Evolutionary conservation across 2,329 filamentous ascomycete species (phyloP).

Genomic region (Fusarium circinatum): DNA sequence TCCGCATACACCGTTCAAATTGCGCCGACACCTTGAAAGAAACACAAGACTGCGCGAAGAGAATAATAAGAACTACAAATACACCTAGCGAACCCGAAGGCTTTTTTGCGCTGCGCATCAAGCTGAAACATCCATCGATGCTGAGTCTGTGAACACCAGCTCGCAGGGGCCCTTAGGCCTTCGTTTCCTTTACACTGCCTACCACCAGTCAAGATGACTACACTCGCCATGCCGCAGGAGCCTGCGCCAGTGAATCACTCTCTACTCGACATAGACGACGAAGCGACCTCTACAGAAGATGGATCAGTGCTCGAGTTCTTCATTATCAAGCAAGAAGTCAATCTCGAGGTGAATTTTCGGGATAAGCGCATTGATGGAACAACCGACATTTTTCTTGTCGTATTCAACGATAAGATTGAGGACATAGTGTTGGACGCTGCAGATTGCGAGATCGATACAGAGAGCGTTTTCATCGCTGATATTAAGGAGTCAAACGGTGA

Average conservation of each 20-base stretch:
- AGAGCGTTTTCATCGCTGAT: slow-evolving; percentile 62
- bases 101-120: not conserved
- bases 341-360: slow-evolving; percentile 88
- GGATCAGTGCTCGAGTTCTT: slow-evolving; percentile 55
- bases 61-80: slow-evolving; percentile 8
- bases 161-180: slow-evolving; percentile 42
- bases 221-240: slow-evolving; percentile 35
- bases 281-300: slow-evolving; percentile 49
- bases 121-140: slow-evolving; percentile 34
- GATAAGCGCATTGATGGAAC: slow-evolving; percentile 79
- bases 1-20: slow-evolving; percentile 25
- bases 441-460: slow-evolving; percentile 67
- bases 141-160: slow-evolving; percentile 32
- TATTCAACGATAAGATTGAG: slow-evolving; percentile 66
- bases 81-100: not conserved
- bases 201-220: slow-evolving; percentile 29
- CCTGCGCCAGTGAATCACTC: slow-evolving; percentile 39
- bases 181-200: slow-evolving; percentile 35
- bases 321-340: slow-evolving; percentile 85
- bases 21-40: slow-evolving; percentile 25
- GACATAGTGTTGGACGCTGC: slow-evolving; percentile 70
- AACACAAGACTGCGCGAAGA: slow-evolving; percentile 22
- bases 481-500: slow-evolving; percentile 51
- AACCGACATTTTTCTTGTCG: slow-evolving; percentile 82
- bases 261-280: slow-evolving; percentile 47